phyloP scores from a whole-genome alignment of 106 monocot species.

The Phalaenopsis equestris region DNA sequence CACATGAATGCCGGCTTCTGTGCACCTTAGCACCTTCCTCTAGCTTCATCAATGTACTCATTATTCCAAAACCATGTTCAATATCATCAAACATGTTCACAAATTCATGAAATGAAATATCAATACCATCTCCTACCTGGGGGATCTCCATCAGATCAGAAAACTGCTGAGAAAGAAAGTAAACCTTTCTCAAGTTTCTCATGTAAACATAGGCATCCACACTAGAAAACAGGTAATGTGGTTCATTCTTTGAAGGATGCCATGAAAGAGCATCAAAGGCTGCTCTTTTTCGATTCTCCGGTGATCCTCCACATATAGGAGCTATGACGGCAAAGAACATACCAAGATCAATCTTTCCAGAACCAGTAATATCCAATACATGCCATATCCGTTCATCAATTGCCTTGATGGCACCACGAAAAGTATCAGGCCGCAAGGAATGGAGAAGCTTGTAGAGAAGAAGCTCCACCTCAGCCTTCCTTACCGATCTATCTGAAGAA shows the following conservation, averaged over 20 bases:
- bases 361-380: slow-evolving; percentile 16
- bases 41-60: slow-evolving; percentile 23
- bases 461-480: slow-evolving; percentile 25
- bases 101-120: slow-evolving; percentile 19
- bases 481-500: neutral
- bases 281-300: slow-evolving; percentile 23
- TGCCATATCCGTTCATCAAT: slow-evolving; percentile 26
- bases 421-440: slow-evolving; percentile 16
- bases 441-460: slow-evolving; percentile 26
- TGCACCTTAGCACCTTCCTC: slow-evolving; percentile 9
- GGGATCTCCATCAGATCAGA: slow-evolving; percentile 15
- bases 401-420: slow-evolving; percentile 20
- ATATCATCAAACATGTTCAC: slow-evolving; percentile 18
- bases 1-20: slow-evolving; percentile 5
- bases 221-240: neutral
- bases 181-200: slow-evolving; percentile 21
- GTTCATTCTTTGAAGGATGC: neutral
- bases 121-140: slow-evolving; percentile 3
- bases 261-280: slow-evolving; percentile 27
- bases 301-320: slow-evolving; percentile 24
- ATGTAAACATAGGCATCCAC: slow-evolving; percentile 12
- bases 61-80: slow-evolving; percentile 25
- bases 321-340: slow-evolving; percentile 38
- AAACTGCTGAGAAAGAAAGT: slow-evolving; percentile 16
- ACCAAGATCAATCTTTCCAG: slow-evolving; percentile 19